Percentiles rank a stretch among this genome's conserved stretches.
Conservation (phyloP, 2,329 filamentous ascomycete genomes). For the Ceratocystis cubensis region DNA sequence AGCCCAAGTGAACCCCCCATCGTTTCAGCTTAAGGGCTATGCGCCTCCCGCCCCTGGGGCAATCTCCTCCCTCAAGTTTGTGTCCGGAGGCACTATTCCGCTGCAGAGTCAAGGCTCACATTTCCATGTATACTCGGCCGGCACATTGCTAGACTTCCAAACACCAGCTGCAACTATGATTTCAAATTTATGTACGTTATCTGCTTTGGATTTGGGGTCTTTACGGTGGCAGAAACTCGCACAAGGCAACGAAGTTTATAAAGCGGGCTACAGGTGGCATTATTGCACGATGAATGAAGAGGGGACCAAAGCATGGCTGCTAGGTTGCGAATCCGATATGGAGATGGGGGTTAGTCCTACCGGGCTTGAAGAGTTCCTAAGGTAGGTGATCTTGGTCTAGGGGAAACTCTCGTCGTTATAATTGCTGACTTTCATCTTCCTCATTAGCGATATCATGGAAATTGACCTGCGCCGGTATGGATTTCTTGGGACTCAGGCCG, state of each 20-base stretch:
- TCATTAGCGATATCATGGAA: slow-evolving; percentile 65
- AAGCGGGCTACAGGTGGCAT: slow-evolving; percentile 87
- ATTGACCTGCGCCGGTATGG: slow-evolving; percentile 88
- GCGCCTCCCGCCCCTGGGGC: slow-evolving; percentile 76
- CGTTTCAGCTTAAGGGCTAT: slow-evolving; percentile 58
- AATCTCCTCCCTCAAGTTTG: slow-evolving; percentile 81
- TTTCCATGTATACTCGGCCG: slow-evolving; percentile 90
- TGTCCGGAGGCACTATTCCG: slow-evolving; percentile 74
- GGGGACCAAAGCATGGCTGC: slow-evolving; percentile 88
- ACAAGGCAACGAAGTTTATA: slow-evolving; percentile 88
- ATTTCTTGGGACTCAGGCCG: slow-evolving; percentile 66
- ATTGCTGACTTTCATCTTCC: slow-evolving; percentile 22
- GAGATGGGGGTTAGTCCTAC: slow-evolving; percentile 54
- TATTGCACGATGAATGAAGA: slow-evolving; percentile 95
- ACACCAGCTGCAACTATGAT: slow-evolving; percentile 82
- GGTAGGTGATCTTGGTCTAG: slow-evolving; percentile 26
- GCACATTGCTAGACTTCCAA: slow-evolving; percentile 83
- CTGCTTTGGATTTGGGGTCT: slow-evolving; percentile 72
- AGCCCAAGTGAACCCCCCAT: slow-evolving; percentile 53
- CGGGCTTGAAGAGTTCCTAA: slow-evolving; percentile 79
- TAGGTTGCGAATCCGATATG: slow-evolving; percentile 76
- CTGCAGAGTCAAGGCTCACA: slow-evolving; percentile 84
- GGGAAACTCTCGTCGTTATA: neutral
- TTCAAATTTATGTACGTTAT: slow-evolving; percentile 78
- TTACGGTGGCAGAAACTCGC: slow-evolving; percentile 91